Evolutionary conservation across 2,329 filamentous ascomycete species (phyloP), one percentile per base, ranked within the genome.

Genomic region (Arthrobotrys pseudoclavata): DNA sequence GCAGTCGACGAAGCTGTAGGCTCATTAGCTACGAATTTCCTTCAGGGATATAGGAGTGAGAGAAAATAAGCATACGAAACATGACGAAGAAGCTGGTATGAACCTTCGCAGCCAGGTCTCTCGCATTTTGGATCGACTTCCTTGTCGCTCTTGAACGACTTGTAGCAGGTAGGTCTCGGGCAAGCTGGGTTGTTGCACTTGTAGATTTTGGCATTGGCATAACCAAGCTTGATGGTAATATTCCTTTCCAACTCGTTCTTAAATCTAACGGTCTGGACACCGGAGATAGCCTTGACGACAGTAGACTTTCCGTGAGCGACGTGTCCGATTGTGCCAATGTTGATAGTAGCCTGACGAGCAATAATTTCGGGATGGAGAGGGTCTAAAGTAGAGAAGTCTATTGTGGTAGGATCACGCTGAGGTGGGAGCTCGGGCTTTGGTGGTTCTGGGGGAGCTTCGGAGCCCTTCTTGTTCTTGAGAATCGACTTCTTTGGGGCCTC

Each of bases 241-340:
- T 99, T 99, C 83, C 96, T 89, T 86, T 98, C 96, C 86, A 97
- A 87, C 86, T 99, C 96, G 87, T 98, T 99, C 91, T 99, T 99
- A 89, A 99, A 99, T 82, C 96, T 90, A 83, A 99, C 96, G 18
- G 96, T 99, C 88, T 99, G 96, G 80, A 99, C 96, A 79, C 96
- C 96, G 1, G 96, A 98, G 82, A 99, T 98, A 82, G 96, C 96
- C 88, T 99, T 99, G 82, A 99, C 96, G 62, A 99, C 96, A 22
- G 96, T 99, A 79, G 93, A 97, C 85, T 98, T 98, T 84, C 95
- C 95, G 91, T 98, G 95, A 83, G 96, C 96, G 88, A 98, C 95
- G 85, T 98, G 96, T 70, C 95, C 95, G 85, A 99, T 98, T 79
- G 96, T 97, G 80, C 95, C 96, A 82, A 98, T 97, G 86, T 98